Conservation (phyloP, 306 rosid species). For the Quercus mongolica region DNA sequence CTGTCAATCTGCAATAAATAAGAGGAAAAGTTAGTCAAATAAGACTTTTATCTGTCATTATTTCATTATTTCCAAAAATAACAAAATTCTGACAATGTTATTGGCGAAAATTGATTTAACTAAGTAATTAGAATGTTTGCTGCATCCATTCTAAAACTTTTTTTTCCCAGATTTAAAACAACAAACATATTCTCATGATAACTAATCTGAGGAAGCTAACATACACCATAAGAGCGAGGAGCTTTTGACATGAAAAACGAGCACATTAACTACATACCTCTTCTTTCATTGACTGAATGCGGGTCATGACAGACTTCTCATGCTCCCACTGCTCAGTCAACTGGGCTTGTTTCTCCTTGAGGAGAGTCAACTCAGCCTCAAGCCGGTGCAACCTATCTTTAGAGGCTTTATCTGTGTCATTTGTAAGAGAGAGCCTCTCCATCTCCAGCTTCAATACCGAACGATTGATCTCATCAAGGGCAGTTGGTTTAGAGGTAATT, state of each 20-base stretch:
- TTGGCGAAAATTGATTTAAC: not conserved
- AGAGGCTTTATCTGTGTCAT: conserved; percentile 93
- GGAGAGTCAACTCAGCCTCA: conserved; percentile 78
- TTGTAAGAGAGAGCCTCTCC: conserved; percentile 91
- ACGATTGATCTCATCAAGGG: conserved; percentile 94
- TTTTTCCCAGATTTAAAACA: not conserved
- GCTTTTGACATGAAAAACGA: not conserved
- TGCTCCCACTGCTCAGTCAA: conserved; percentile 93
- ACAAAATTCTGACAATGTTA: no score
- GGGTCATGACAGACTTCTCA: conserved; percentile 94
- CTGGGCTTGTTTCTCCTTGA: conserved; percentile 80
- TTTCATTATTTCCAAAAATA: not conserved
- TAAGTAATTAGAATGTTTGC: not conserved
- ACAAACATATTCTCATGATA: not conserved
- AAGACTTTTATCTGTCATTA: not conserved
- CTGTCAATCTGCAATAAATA: conserved; percentile 71
- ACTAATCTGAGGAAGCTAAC: not conserved
- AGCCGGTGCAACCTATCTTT: conserved; percentile 82
- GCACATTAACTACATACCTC: conserved; percentile 46
- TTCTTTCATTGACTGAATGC: conserved; percentile 93
- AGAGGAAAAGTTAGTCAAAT: conserved; percentile 13
- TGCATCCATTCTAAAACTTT: not conserved
- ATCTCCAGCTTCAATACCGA: conserved; percentile 91
- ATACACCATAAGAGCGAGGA: not conserved
- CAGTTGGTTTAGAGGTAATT: conserved; percentile 95